Percentiles rank a stretch among this genome's conserved stretches.
Conservation (phyloP, 2,329 filamentous ascomycete genomes). For the Arthroderma uncinatum region DNA sequence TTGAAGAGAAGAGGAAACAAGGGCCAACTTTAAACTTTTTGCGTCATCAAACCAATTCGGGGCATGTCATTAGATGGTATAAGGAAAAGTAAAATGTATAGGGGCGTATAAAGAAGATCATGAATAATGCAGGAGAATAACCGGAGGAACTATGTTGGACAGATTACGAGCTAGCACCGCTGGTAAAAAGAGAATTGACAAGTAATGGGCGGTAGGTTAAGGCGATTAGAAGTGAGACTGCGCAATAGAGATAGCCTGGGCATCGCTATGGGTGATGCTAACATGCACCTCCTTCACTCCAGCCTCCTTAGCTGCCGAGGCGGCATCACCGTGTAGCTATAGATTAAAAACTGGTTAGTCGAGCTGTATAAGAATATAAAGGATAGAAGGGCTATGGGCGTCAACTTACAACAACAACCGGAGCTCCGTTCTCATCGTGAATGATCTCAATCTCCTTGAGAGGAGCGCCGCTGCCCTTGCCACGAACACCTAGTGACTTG, state of each 20-base stretch:
- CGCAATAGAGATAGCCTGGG: slow-evolving; percentile 87
- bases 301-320: slow-evolving; percentile 69
- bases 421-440: slow-evolving; percentile 69
- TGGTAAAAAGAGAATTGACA: neutral
- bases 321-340: slow-evolving; percentile 77
- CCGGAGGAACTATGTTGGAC: neutral
- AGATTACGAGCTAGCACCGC: neutral
- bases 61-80: neutral
- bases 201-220: neutral
- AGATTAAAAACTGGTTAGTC: slow-evolving; percentile 2
- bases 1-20: neutral
- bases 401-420: slow-evolving; percentile 66
- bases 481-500: slow-evolving; percentile 81
- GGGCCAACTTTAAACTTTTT: neutral
- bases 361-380: neutral
- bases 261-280: slow-evolving; percentile 92
- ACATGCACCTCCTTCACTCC: slow-evolving; percentile 82
- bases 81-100: neutral
- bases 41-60: slow-evolving; percentile 1
- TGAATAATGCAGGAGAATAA: neutral
- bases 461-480: slow-evolving; percentile 78
- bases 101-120: neutral
- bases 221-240: slow-evolving; percentile 34
- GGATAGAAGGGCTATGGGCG: slow-evolving; percentile 11
- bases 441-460: slow-evolving; percentile 91